Evolutionary conservation across 768 basidiomycete species (phyloP).

Genomic region (Goffeauzyma gilvescens): DNA sequence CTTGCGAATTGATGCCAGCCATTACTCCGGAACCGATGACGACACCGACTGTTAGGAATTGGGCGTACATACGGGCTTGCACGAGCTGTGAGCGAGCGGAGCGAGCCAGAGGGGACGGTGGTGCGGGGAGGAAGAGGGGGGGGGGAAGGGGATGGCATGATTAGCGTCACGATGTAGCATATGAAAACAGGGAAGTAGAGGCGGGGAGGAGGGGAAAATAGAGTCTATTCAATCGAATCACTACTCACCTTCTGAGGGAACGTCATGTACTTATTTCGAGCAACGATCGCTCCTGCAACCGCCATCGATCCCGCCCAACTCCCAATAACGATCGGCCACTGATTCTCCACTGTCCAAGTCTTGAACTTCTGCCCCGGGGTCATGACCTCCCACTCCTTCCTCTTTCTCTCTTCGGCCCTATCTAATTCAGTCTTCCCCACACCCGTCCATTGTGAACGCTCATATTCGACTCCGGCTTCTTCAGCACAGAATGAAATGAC

Average conservation of each 20-base stretch:
- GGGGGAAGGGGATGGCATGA: not conserved
- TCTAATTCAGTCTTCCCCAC: conserved; percentile 22
- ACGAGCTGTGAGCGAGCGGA: conserved; percentile 17
- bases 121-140: not conserved
- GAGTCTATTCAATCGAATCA: not conserved
- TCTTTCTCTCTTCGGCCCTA: conserved; percentile 11
- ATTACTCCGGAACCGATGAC: conserved; percentile 22
- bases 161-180: no score
- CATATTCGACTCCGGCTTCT: conserved; percentile 26
- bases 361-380: conserved; percentile 14
- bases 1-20: conserved; percentile 16
- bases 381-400: conserved; percentile 19
- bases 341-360: conserved; percentile 24
- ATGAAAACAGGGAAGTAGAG: not conserved
- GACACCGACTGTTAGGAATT: conserved; percentile 26
- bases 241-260: conserved; percentile 26
- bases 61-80: conserved; percentile 31
- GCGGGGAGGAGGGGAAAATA: not conserved
- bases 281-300: conserved; percentile 20
- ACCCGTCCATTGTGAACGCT: conserved; percentile 20
- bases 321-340: conserved; percentile 19
- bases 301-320: conserved; percentile 28
- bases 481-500: conserved; percentile 23
- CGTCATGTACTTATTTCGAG: conserved; percentile 20
- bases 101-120: not conserved